Evolutionary conservation across 768 basidiomycete genomes (phyloP), one percentile per base, ranked within the genome.

Genomic region (Sarcodon aspratus): DNA sequence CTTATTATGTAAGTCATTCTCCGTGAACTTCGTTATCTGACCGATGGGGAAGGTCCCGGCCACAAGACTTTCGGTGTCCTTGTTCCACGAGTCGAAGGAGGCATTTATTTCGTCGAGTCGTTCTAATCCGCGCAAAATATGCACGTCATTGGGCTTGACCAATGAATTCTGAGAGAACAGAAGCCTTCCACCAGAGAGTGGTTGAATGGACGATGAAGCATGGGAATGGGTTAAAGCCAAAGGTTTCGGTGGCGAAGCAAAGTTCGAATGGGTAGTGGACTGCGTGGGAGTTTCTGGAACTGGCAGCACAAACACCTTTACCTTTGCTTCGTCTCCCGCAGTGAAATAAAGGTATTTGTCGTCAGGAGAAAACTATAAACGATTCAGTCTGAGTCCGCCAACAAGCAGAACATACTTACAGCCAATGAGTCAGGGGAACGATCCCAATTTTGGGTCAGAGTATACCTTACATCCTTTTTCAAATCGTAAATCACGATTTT

Each of bases 391-490:
- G 10, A 45, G 32, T 40, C 8, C 15, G 9, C 10, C 6, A 35
- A 15, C 3, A 27, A 6, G 36, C 17, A 33, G 35, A 9, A 12
- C 32, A 11, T 8, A 52, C 80, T 55, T 61, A 85, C 84, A 32
- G 72, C 69, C 15, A 88, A 60, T 33, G 72, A 61, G 54, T 70
- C 73, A 0, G 86, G 80, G 33, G 86, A 87, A 21, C 87, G 78
- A 61, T 96, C 91, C 94, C 93, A 98, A 36, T 71, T 59, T 56
- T 88, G 81, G 0, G 89, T 88, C 46, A 91, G 66, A 0, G 82
- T 86, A 58, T 75, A 85, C 31, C 81, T 73, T 11, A 84, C 70
- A n/a, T 78, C 66, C 52, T 74, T 78, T 38, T 64, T 61, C 12
- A 95, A 66, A 58, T 94, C 88, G 57, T 82, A 88, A 8, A 92